phyloP scores from a whole-genome alignment of 2,329 filamentous ascomycete species.

The Neobulgaria alba region DNA sequence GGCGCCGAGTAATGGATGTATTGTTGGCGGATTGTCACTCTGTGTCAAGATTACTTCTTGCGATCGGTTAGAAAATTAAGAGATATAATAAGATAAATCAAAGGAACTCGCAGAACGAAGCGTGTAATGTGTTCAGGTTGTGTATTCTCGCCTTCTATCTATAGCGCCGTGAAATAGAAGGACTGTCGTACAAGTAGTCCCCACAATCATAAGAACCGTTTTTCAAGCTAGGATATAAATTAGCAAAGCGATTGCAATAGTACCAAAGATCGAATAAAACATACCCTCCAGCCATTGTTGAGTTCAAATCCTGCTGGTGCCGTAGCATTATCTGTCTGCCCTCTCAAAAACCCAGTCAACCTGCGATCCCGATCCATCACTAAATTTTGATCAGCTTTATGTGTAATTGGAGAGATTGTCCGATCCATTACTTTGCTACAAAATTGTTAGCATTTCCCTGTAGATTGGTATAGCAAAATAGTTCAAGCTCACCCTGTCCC shows the following conservation, averaged over 20 bases:
- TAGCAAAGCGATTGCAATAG: slow-evolving; percentile 1
- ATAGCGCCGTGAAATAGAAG: no score
- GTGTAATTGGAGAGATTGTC: neutral
- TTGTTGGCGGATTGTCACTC: no score
- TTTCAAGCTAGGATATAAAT: slow-evolving; percentile 22
- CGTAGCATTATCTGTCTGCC: slow-evolving; percentile 30
- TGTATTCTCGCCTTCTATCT: no score
- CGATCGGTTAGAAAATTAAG: no score
- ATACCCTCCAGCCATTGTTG: slow-evolving; percentile 35
- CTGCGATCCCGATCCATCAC: slow-evolving; percentile 36
- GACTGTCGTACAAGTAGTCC: no score
- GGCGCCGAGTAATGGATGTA: no score
- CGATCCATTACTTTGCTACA: slow-evolving; percentile 29
- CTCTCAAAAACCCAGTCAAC: slow-evolving; percentile 32
- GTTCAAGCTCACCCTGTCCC: slow-evolving; percentile 31
- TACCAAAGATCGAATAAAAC: slow-evolving; percentile 9
- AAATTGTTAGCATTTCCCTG: slow-evolving; percentile 16
- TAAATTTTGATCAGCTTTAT: slow-evolving; percentile 17
- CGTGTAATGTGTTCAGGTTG: no score
- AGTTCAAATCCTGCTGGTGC: slow-evolving; percentile 33
- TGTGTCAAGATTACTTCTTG: no score
- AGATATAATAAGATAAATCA: no score
- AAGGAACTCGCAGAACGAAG: no score
- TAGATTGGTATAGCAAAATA: neutral
- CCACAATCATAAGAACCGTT: no score